Base-by-base conservation (phyloP, 345 rosid species). In the Psidium friedrichsthalianum region DNA sequence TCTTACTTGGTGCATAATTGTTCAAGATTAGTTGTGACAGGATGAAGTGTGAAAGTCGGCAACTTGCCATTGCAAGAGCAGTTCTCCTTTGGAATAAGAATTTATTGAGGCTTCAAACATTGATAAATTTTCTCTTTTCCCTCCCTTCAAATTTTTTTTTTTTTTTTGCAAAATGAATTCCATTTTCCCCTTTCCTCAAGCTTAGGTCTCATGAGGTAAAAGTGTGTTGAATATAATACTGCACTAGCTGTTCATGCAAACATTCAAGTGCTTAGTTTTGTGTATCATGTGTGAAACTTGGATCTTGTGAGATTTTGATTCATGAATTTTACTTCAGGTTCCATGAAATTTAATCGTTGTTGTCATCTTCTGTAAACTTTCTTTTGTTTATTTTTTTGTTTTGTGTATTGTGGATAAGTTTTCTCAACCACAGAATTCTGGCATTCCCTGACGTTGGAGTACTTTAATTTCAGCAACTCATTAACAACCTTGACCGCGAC, bases 401-500 rank as follows among this genome's bases (percentile, higher is more conserved):
- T 80, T 8, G 29, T 5, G 83, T 22, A 24, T 42, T 80, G 55
- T 47, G 52, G 83, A 21, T 12, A 47, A 36, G 47, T 21, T 24
- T 56, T 44, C 51, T 40, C 36, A 55, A 81, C n/a, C 76, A 12
- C 16, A 80, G 13, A 82, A 85, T 83, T 85, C 91, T 91, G 86
- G 92, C 84, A 49, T 64, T 86, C 27, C 61, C 83, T 83, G 51
- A 53, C 51, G 88, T 88, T 85, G 85, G 44, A 69, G 29, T 55
- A 29, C 83, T 56, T 83, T 27, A 85, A 88, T 84, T 88, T 86
- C 96, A 96, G 99, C 95, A 90, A 95, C 91, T 96, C 88, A 92
- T 97, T 81, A 85, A 90, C 85, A 97, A 97, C 88, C 98, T 97
- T 89, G 98, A 92, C 87, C 95, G 98, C 82, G 99, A 97, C 92